A percentile compares a stretch with the other conserved stretches of the same genome.
Evolutionary conservation across 2,329 filamentous ascomycete species (phyloP).

Genomic region (Colletotrichum agaves): DNA sequence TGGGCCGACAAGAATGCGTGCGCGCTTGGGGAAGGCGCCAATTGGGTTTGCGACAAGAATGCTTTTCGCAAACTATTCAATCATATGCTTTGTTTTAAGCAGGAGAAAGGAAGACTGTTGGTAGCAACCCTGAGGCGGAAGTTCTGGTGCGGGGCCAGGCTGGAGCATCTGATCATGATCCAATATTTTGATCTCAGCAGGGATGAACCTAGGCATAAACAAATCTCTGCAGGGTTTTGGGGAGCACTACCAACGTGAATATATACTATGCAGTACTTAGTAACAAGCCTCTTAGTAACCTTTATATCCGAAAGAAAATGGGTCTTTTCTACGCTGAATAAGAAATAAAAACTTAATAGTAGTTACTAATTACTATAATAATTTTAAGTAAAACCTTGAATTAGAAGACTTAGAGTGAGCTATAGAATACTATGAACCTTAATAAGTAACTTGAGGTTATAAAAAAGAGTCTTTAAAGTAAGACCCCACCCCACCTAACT

Average conservation of each 20-base stretch:
- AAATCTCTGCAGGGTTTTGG: not conserved
- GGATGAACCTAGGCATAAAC: not conserved
- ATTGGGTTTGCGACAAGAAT: not conserved
- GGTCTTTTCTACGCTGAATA: no score
- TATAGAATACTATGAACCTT: no score
- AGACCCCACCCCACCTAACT: no score
- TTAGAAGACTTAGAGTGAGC: no score
- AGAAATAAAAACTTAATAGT: no score
- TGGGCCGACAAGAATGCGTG: not conserved
- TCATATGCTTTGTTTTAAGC: not conserved
- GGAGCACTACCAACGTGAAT: not conserved
- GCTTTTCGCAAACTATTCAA: not conserved
- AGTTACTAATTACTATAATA: no score
- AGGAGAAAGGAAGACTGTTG: not conserved
- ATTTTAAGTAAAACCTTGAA: no score
- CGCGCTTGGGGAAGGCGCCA: not conserved
- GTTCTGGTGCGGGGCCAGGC: not conserved
- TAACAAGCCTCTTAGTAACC: not conserved
- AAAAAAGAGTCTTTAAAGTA: no score
- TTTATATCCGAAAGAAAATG: no score
- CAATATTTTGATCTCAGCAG: not conserved
- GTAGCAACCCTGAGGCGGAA: not conserved
- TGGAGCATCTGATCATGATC: not conserved
- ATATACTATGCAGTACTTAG: not conserved
- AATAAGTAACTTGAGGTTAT: no score